Evolutionary conservation across 305 asterid species (phyloP).

Genomic region (Fraxinus velutina): DNA sequence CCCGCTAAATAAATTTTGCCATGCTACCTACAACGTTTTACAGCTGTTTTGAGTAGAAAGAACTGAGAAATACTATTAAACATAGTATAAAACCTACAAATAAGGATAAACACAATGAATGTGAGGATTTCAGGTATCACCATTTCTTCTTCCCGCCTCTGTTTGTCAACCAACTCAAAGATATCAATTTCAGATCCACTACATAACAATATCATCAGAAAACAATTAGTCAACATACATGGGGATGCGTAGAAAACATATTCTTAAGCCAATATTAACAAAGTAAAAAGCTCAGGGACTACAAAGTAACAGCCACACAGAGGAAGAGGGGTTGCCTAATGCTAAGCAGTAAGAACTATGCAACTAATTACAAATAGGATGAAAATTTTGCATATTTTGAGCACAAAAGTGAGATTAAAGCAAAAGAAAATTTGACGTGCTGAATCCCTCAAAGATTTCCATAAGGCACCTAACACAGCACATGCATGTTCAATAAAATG

Average conservation of each 20-base stretch:
- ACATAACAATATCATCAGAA: constrained; percentile 28
- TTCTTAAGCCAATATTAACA: constrained; percentile 1
- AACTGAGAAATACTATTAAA: constrained; percentile 8
- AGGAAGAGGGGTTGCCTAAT: constrained; percentile 17
- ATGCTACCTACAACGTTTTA: constrained; percentile 48
- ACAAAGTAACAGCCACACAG: background rate
- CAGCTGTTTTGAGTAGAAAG: constrained; percentile 16
- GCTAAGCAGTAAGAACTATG: background rate
- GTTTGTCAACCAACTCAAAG: constrained; percentile 83
- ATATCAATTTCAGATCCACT: constrained; percentile 92
- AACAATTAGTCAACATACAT: constrained; percentile 17
- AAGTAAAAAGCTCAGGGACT: background rate
- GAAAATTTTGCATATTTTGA: background rate
- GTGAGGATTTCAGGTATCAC: constrained; percentile 39
- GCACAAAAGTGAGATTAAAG: background rate
- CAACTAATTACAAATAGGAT: background rate
- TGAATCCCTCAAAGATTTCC: background rate
- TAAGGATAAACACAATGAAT: constrained; percentile 16
- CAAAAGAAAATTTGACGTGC: background rate
- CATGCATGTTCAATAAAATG: background rate
- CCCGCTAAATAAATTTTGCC: constrained; percentile 60
- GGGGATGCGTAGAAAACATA: constrained; percentile 1
- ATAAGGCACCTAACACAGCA: background rate
- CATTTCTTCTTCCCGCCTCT: constrained; percentile 77
- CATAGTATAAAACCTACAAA: constrained; percentile 5